Base-by-base conservation (phyloP, 2,329 filamentous ascomycete species). In the Neoscytalidium dimidiatum region DNA sequence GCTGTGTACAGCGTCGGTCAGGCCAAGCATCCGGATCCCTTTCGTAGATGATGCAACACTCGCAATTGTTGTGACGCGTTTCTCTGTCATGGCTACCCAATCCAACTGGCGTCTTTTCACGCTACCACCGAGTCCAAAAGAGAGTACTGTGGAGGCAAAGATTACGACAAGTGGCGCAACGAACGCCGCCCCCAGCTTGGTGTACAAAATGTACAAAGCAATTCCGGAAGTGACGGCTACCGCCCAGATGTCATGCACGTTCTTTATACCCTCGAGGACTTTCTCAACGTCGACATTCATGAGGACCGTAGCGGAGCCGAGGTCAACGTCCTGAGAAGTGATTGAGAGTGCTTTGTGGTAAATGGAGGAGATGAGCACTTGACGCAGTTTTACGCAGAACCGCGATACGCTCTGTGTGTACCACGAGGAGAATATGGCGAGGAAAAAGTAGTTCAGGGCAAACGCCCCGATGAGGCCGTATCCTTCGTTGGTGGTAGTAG, bases 221-320 rank as follows among this genome's bases (percentile, higher is more conserved):
- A 74, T 64, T 1, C 52, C 65, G 17, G 68, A 66, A 29, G 66
- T 66, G 3, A 74, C 57, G 11, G 66, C 44, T 3, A 65, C 52
- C 1, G 71, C 68, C 72, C 72, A 74, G 26, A 73, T 66, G 41
- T 74, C 71, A 56, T 73, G 69, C 35, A 72, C 64, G 21, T 64
- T 38, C 23, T 66, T 62, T 11, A 68, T 49, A 8, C 69, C 71
- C n/a, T 58, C 53, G 3, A 72, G 46, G n/a, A 71, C 44, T 46
- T 71, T 73, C 48, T 74, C 72, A 14, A 74, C 71, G 58, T 74
- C 72, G 4, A 72, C 71, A 26, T 72, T 74, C 72, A 74, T 73
- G 3, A 73, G 67, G 21, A 72, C 71, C 5, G 71, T 69, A 8
- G 72, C 70, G 4, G 68, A 69, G 41, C 66, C 66, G 3, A 71